These are phyloP conservation scores for Rhinocladiella similis DNA, from an alignment of 2,329 filamentous ascomycete species.

Conservation along the genomic window DNA sequence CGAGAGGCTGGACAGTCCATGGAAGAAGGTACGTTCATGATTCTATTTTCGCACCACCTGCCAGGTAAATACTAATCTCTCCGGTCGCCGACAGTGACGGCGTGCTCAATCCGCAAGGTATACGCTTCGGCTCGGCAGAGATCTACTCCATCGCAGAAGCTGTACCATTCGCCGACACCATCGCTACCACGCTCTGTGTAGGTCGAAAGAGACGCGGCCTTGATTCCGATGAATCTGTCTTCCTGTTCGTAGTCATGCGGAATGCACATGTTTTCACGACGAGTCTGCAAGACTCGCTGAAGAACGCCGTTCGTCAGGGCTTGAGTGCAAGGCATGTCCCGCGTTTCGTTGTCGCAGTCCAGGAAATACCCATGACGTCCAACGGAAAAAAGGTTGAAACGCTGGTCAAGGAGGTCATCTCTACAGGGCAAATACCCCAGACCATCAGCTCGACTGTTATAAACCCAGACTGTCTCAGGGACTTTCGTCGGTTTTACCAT, in stretches of 20 bases:
- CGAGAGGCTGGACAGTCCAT: conserved; percentile 26
- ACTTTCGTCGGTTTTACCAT: conserved; percentile 35
- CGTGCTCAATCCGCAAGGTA: conserved; percentile 71
- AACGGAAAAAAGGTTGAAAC: conserved; percentile 50
- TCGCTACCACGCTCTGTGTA: conserved; percentile 13
- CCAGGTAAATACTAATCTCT: not conserved
- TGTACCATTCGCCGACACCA: not conserved
- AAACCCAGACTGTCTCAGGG: conserved; percentile 40
- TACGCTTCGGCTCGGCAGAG: conserved; percentile 88
- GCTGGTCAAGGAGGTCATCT: conserved; percentile 38
- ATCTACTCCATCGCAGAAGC: conserved; percentile 69
- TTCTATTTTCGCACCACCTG: not conserved
- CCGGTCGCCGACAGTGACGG: conserved; percentile 30
- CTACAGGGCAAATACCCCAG: conserved; percentile 37
- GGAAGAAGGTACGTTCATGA: conserved; percentile 32
- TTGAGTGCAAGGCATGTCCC: conserved; percentile 41
- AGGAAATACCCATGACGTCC: conserved; percentile 45
- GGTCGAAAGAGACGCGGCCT: conserved; percentile 9
- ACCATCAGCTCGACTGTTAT: conserved; percentile 39
- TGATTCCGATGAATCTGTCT: conserved; percentile 19
- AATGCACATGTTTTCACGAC: conserved; percentile 6
- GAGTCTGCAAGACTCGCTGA: not conserved
- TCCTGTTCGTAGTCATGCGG: conserved; percentile 21
- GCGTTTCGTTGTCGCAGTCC: conserved; percentile 37
- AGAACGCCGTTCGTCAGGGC: conserved; percentile 22